Conservation (phyloP, 2,329 filamentous ascomycete genomes). For the Penicillium sp. region DNA sequence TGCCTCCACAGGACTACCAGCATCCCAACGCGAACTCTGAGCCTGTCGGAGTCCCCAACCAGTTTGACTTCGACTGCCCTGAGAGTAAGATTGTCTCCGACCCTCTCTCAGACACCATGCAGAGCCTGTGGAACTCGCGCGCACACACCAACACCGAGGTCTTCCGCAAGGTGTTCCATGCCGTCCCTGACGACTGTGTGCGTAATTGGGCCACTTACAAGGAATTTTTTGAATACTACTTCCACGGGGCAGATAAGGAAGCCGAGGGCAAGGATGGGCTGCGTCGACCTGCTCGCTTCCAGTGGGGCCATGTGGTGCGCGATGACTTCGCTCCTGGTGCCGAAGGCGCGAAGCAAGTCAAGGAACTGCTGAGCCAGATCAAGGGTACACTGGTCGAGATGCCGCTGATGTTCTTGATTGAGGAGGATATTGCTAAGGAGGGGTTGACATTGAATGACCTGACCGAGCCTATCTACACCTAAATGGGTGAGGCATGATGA, state of each 20-base stretch:
- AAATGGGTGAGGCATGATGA: slow-evolving; percentile 13
- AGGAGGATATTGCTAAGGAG: slow-evolving; percentile 81
- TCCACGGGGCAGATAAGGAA: slow-evolving; percentile 45
- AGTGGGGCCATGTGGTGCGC: slow-evolving; percentile 83
- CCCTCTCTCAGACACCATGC: slow-evolving; percentile 57
- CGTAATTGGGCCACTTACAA: slow-evolving; percentile 62
- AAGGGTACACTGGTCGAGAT: slow-evolving; percentile 80
- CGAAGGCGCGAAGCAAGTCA: slow-evolving; percentile 69
- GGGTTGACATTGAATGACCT: slow-evolving; percentile 70
- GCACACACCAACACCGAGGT: slow-evolving; percentile 60
- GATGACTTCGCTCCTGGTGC: slow-evolving; percentile 64
- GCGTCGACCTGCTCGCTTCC: slow-evolving; percentile 55
- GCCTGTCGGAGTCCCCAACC: slow-evolving; percentile 56
- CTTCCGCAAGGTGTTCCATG: slow-evolving; percentile 62
- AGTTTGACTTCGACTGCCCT: slow-evolving; percentile 52
- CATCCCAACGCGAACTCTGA: slow-evolving; percentile 56
- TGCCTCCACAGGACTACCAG: slow-evolving; percentile 70
- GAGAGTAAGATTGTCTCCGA: slow-evolving; percentile 55
- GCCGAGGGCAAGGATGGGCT: slow-evolving; percentile 46
- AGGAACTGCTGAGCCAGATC: slow-evolving; percentile 65
- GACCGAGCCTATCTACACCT: slow-evolving; percentile 72
- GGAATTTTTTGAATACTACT: slow-evolving; percentile 62
- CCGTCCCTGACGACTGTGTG: slow-evolving; percentile 59
- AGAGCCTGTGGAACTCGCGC: slow-evolving; percentile 56
- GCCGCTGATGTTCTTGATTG: slow-evolving; percentile 82